Conservation (phyloP, 2,329 filamentous ascomycete species). For the Chrysosporium queenslandicum region DNA sequence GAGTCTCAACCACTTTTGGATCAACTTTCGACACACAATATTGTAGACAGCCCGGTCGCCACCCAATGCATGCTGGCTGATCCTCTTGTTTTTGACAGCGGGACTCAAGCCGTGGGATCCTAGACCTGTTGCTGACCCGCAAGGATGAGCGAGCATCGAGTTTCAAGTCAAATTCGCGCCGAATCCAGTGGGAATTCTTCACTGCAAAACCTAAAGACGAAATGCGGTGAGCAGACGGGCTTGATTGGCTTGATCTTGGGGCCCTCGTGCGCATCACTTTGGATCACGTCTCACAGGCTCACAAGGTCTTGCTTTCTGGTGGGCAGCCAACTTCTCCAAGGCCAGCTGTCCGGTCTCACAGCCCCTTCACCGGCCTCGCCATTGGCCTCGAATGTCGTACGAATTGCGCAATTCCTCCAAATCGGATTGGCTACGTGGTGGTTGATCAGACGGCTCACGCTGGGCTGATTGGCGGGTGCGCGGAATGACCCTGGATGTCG, state of each 20-base stretch:
- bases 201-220: not conserved
- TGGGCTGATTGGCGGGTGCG: slow-evolving; percentile 6
- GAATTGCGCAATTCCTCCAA: not conserved
- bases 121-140: not conserved
- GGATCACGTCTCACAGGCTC: slow-evolving; percentile 8
- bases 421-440: not conserved
- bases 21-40: too few species aligned
- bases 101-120: not conserved
- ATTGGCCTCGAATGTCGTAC: not conserved
- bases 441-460: not conserved
- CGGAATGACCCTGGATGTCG: too few species aligned
- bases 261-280: slow-evolving; percentile 10
- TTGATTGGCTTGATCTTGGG: not conserved
- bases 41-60: too few species aligned
- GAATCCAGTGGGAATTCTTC: not conserved
- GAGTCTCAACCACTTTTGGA: not conserved
- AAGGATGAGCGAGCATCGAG: not conserved
- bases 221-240: slow-evolving; percentile 5
- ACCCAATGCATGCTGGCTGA: not conserved
- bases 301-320: not conserved
- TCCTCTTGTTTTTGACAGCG: slow-evolving; percentile 2
- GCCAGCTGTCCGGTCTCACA: not conserved
- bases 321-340: not conserved
- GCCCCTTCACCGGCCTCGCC: not conserved
- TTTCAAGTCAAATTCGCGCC: too few species aligned